phyloP scores from a whole-genome alignment of 169 alveolate species.

The Toxoplasma gondii region DNA sequence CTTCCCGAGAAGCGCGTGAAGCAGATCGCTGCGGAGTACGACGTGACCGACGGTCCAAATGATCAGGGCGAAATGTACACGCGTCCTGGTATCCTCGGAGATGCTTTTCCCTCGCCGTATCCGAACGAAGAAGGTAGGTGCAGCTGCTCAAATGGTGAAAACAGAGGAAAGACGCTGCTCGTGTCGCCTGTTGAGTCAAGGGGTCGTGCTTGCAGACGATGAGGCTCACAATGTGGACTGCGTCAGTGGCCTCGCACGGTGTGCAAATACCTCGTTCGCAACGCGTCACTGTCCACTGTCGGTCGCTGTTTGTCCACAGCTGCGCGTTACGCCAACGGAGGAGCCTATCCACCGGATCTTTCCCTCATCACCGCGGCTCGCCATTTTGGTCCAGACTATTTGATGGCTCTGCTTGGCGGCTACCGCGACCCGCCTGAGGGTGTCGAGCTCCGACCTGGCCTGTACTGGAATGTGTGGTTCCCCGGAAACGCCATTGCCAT shows the following conservation, averaged over 20 bases:
- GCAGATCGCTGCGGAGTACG: slow-evolving; percentile 88
- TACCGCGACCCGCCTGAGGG: slow-evolving; percentile 97
- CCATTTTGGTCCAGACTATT: slow-evolving; percentile 93
- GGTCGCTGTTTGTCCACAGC: slow-evolving; percentile 69
- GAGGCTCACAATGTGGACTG: no score
- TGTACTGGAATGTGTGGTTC: slow-evolving; percentile 94
- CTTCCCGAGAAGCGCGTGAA: slow-evolving; percentile 87
- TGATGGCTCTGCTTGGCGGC: slow-evolving; percentile 94
- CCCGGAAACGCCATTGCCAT: slow-evolving; percentile 97
- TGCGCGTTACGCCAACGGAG: slow-evolving; percentile 96
- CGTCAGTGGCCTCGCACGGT: no score
- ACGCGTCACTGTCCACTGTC: neutral
- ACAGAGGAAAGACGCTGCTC: neutral
- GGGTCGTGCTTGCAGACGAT: no score
- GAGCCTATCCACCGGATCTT: slow-evolving; percentile 96
- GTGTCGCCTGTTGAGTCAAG: no score
- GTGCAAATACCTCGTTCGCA: no score
- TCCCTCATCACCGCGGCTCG: slow-evolving; percentile 92
- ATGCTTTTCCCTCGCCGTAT: slow-evolving; percentile 87
- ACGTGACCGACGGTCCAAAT: slow-evolving; percentile 88
- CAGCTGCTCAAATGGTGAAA: neutral
- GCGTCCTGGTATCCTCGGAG: slow-evolving; percentile 86
- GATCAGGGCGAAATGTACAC: slow-evolving; percentile 89
- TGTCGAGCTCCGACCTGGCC: slow-evolving; percentile 94
- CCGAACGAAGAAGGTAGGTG: slow-evolving; percentile 81